Evolutionary conservation across 2,329 filamentous ascomycete species (phyloP).

Genomic region (Pseudocercospora fuligena): DNA sequence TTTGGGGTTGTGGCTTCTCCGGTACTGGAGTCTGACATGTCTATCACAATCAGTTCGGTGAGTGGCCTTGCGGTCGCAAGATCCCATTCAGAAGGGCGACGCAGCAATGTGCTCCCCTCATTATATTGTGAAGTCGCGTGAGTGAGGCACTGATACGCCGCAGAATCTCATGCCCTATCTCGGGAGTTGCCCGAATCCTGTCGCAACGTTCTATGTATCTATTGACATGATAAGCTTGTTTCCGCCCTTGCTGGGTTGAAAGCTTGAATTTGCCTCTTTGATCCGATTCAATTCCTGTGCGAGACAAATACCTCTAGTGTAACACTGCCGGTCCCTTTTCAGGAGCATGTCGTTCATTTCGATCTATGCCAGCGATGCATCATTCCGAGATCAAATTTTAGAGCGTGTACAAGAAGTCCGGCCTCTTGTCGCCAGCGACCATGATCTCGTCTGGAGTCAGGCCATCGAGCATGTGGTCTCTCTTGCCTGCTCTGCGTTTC

Average conservation of each 20-base stretch:
- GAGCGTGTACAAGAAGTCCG: constrained; percentile 35
- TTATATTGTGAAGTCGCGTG: not conserved
- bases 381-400: not conserved
- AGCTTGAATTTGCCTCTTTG: not conserved
- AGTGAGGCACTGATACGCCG: too few species aligned
- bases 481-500: constrained; percentile 66
- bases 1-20: not conserved
- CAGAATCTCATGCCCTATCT: not conserved
- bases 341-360: not conserved
- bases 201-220: not conserved
- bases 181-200: not conserved
- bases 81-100: too few species aligned
- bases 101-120: not conserved
- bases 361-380: not conserved
- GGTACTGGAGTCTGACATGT: not conserved
- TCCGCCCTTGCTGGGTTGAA: not conserved
- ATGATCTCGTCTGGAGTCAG: constrained; percentile 66
- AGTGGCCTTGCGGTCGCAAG: too few species aligned
- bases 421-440: constrained; percentile 68
- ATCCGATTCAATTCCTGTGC: not conserved
- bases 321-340: not conserved
- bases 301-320: not conserved
- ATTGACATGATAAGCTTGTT: not conserved
- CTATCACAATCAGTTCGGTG: too few species aligned
- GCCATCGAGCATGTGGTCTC: constrained; percentile 69